Evolutionary conservation across 2,329 filamentous ascomycete species (phyloP), one percentile per base, ranked within the genome.

Genomic region (Arthrobotrys musiformis): DNA sequence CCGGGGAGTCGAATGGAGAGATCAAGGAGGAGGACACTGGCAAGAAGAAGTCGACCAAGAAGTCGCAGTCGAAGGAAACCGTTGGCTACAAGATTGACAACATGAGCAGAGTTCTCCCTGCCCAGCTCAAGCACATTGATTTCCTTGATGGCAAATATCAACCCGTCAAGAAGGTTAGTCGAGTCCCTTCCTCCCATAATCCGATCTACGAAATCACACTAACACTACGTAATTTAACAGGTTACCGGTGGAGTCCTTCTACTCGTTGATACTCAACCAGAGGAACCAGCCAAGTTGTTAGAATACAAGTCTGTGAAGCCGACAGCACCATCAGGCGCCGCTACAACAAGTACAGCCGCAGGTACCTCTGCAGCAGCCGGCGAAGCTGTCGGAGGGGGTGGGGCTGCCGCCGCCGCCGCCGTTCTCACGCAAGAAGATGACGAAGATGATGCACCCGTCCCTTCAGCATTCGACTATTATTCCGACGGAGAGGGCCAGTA

Each of bases 41-140:
- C 0, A 87, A 87, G 46, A 86, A 90, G 50, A 90, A 90, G 83
- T 89, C 91, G 62, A 81, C 83, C 1, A 97, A 94, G 88, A 97
- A 96, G 88, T 96, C 95, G 87, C 86, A 87, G 0, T 93, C 97
- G 84, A 96, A 95, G 86, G 95, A 99, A 86, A 98, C 97, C 88
- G 89, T 97, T 74, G 95, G 95, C 80, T 97, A 95, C 83, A 93
- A 97, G 79, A 88, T 99, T 78, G 92, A 95, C 82, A 99, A 99
- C 86, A 96, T 99, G 93, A 96, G 92, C 67, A 89, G 95, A 81
- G 93, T 99, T 37, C 89, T 99, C 56, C 95, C 94, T 0, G 89
- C 90, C 54, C 95, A 99, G 85, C 89, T 98, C 82, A 97, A 97
- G 86, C 97, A 94, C 84, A 93, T 99, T 82, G 97, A 90, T 84